Evolutionary conservation across 106 monocot species (phyloP).

Genomic region (Allium cepa): DNA sequence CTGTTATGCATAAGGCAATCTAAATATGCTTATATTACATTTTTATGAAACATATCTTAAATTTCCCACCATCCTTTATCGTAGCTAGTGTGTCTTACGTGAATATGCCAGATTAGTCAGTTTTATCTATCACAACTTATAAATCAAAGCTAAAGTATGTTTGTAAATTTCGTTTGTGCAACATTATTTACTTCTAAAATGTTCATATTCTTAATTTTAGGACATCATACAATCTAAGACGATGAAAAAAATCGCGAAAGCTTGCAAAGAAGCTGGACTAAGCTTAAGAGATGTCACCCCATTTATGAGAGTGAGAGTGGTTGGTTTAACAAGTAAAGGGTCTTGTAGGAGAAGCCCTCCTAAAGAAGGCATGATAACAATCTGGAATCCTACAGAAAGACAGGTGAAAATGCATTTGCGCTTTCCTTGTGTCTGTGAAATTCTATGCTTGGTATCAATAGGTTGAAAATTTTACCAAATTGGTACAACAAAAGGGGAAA

Average conservation of each 20-base stretch:
- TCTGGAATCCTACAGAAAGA: conserved; percentile 89
- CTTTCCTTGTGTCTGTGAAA: no score
- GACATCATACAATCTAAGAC: conserved; percentile 41
- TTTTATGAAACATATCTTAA: no score
- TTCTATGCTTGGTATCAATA: no score
- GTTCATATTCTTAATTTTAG: conserved; percentile 20
- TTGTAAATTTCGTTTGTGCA: conserved; percentile 1
- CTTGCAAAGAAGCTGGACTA: conserved; percentile 72
- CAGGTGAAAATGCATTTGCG: conserved; percentile 26
- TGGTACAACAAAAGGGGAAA: no score
- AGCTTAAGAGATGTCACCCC: conserved; percentile 69
- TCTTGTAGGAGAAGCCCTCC: conserved; percentile 21
- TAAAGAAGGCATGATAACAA: conserved; percentile 67
- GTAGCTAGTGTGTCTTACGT: no score
- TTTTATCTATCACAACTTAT: conserved; percentile 47
- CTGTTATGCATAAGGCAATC: no score
- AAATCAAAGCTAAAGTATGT: conserved; percentile 61
- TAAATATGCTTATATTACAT: no score
- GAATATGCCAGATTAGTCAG: no score
- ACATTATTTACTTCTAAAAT: not conserved
- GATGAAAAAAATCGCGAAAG: conserved; percentile 70
- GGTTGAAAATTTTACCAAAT: no score
- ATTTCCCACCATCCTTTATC: no score
- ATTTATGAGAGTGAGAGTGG: conserved; percentile 81
- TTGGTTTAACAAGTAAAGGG: conserved; percentile 40